These are phyloP conservation scores for Linum tenue DNA, from an alignment of 345 rosid genomes.

Conservation along the genomic window DNA sequence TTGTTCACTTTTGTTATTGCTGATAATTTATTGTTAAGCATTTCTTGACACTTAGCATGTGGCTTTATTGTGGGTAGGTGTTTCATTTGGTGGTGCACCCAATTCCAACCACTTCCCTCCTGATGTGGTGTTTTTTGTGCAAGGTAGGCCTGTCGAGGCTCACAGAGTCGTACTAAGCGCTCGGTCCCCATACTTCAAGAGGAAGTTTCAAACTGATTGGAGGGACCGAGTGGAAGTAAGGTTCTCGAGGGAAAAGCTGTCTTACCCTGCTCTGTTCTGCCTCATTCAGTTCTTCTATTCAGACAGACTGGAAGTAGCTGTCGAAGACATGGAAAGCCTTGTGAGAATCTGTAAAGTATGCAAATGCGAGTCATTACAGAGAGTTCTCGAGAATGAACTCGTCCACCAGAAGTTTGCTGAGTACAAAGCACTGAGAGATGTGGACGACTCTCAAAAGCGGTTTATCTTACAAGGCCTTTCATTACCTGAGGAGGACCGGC, in stretches of 20 bases:
- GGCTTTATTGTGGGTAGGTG: conserved; percentile 31
- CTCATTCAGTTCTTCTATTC: conserved; percentile 90
- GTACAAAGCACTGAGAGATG: conserved; percentile 69
- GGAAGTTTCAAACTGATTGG: conserved; percentile 79
- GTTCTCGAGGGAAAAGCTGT: conserved; percentile 70
- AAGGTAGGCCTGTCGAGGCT: conserved; percentile 89
- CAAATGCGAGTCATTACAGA: conserved; percentile 71
- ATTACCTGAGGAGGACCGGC: conserved; percentile 82
- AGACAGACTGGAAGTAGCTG: conserved; percentile 80
- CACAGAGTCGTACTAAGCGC: conserved; percentile 91
- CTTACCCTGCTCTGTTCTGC: conserved; percentile 74
- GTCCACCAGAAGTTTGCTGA: conserved; percentile 74
- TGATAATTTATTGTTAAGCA: neutral
- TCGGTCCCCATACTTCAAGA: conserved; percentile 70
- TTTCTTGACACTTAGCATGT: conserved; percentile 17
- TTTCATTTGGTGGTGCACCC: conserved; percentile 31
- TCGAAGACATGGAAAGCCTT: conserved; percentile 88
- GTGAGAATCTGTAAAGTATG: conserved; percentile 86
- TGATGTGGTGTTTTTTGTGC: conserved; percentile 72
- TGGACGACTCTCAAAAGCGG: conserved; percentile 80
- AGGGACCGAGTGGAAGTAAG: conserved; percentile 65
- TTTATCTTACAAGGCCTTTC: conserved; percentile 75
- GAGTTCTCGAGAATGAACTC: conserved; percentile 57
- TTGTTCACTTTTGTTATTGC: conserved; percentile 6
- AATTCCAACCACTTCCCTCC: conserved; percentile 53